Percentiles rank a stretch among this genome's conserved stretches.
phyloP scores from a whole-genome alignment of 2,329 filamentous ascomycete species.

The Alternaria sp. region DNA sequence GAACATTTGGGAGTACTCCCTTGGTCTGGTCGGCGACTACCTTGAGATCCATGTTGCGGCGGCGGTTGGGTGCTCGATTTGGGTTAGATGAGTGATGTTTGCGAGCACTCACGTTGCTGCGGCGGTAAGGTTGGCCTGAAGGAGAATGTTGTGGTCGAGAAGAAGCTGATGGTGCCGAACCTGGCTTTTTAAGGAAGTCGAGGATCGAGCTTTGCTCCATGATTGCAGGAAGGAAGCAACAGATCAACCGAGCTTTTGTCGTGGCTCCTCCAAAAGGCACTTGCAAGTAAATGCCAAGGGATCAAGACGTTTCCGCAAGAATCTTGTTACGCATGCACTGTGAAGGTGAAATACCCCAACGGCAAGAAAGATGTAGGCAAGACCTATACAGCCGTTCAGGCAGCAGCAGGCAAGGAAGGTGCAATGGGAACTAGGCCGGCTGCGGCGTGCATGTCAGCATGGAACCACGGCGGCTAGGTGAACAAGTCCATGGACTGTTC shows the following conservation, averaged over 20 bases:
- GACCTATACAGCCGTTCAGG: conserved; percentile 14
- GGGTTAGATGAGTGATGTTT: conserved; percentile 2
- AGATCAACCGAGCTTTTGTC: not conserved
- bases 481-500: not conserved
- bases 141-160: conserved; percentile 21
- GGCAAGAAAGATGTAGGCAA: not conserved
- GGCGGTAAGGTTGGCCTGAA: conserved; percentile 30
- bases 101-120: conserved; percentile 13
- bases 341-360: not conserved
- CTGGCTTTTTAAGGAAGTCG: conserved; percentile 28
- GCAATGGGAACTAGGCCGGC: conserved; percentile 7
- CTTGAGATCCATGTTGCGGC: conserved; percentile 37
- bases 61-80: conserved; percentile 28
- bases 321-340: not conserved
- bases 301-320: not conserved
- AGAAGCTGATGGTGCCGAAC: conserved; percentile 11
- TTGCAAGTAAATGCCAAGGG: not conserved
- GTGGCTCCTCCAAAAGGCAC: not conserved
- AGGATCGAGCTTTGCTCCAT: conserved; percentile 39
- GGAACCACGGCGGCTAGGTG: not conserved
- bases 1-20: conserved; percentile 32
- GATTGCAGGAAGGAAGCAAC: not conserved
- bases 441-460: not conserved
- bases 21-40: conserved; percentile 40
- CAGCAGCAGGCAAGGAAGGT: conserved; percentile 21